Evolutionary conservation across 1,284 basidiomycete genomes (phyloP), one percentile per base, ranked within the genome.

Genomic region (Sphaerobolus stellatus): DNA sequence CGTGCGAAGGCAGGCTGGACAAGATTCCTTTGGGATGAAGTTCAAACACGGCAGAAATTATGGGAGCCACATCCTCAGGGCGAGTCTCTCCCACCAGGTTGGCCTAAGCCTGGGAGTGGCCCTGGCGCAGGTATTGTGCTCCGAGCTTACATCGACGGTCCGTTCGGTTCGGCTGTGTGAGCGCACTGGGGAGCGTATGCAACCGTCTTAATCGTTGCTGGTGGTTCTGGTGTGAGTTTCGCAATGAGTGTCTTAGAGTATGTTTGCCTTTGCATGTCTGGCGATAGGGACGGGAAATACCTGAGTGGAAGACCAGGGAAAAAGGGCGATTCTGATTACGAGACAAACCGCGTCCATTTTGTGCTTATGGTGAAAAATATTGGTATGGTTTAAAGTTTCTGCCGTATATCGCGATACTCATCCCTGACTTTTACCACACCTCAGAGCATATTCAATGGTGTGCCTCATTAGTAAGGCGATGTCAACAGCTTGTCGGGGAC

Each of bases 221-320:
- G 91, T 18, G 92, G 92, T 8, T 88, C 87, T 0, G 92, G 92
- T 3, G 83, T 92, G 33, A 84, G 82, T 59, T 94, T 90, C 64
- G 90, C 86, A 6, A 67, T 90, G 46, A 79, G 86, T 2, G 75
- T 93, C 2, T 73, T 93, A 56, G 84, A 92, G 66, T 83, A 86
- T 62, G 66, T 27, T 13, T 43, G 41, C 18, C 6, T 14, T 20
- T 43, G 41, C 14, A 20, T 43, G 13, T 24, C 20, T 14, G 41
- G 41, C 13, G 25, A 43, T 9, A 43, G 41, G 14, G 18, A 43
- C 28, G 41, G 41, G 3, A 43, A 43, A 22, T 4, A n/a, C n/a
- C n/a, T 43, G 13, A 27, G 41, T 14, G 41, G 41, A 11, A 43
- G 20, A 14, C n/a, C n/a, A n/a, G n/a, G n/a, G n/a, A n/a, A n/a